Percentiles rank a stretch among this genome's conserved stretches.
These are phyloP conservation scores for Leptodermis oblonga DNA, from an alignment of 257 asterid species.

Conservation along the genomic window DNA sequence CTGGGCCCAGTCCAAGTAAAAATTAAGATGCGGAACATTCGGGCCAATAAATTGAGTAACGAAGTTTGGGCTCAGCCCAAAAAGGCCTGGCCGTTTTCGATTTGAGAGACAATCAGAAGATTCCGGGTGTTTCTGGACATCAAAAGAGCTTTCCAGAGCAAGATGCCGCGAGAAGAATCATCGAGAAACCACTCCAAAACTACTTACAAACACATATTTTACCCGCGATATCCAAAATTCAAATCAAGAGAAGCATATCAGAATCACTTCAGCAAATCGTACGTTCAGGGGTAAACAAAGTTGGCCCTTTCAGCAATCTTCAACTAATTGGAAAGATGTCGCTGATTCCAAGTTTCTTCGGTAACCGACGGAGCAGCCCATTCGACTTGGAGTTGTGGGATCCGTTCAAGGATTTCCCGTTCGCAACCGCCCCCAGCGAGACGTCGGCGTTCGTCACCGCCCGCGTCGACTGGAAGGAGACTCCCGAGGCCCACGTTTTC, in stretches of 20 bases:
- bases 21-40: no score
- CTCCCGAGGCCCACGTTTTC: slow-evolving; percentile 21
- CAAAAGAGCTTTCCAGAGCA: no score
- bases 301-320: not conserved
- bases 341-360: slow-evolving; percentile 15
- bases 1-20: no score
- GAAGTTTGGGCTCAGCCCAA: no score
- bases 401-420: slow-evolving; percentile 14
- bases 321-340: slow-evolving; percentile 9
- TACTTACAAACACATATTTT: not conserved
- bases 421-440: not conserved
- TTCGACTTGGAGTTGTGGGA: slow-evolving; percentile 12
- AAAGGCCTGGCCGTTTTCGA: no score
- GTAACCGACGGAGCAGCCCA: slow-evolving; percentile 11
- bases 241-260: not conserved
- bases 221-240: not conserved
- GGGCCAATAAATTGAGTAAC: no score
- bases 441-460: slow-evolving; percentile 9
- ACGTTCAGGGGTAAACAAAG: not conserved
- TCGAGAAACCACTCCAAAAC: not conserved
- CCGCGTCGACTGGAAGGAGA: slow-evolving; percentile 24
- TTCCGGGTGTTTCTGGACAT: no score
- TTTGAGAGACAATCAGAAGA: no score
- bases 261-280: no score
- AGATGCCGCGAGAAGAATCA: not conserved